phyloP scores from a whole-genome alignment of 2,329 filamentous ascomycete species.

The Sporothrix humicola region DNA sequence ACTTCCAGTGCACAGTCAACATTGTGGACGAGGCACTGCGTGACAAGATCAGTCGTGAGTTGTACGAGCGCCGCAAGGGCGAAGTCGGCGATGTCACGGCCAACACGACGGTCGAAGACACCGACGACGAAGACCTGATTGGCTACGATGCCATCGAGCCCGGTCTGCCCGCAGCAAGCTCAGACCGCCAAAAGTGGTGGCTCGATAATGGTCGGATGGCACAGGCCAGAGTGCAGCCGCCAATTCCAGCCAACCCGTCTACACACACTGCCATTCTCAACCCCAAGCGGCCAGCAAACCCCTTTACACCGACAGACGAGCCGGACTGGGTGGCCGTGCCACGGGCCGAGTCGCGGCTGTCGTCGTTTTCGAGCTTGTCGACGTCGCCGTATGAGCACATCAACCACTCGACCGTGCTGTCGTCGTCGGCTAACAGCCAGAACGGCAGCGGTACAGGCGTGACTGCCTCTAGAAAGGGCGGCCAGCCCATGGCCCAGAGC shows the following conservation, averaged over 20 bases:
- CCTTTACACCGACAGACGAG: conserved; percentile 75
- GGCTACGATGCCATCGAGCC: conserved; percentile 84
- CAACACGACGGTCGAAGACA: conserved; percentile 60
- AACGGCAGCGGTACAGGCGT: conserved; percentile 10
- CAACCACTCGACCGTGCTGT: conserved; percentile 55
- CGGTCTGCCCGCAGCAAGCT: conserved; percentile 71
- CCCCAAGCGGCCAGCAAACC: conserved; percentile 76
- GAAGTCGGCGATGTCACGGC: conserved; percentile 70
- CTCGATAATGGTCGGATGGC: conserved; percentile 74
- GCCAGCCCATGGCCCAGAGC: conserved; percentile 15
- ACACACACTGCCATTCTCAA: conserved; percentile 68
- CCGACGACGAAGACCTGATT: conserved; percentile 79
- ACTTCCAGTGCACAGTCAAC: conserved; percentile 82
- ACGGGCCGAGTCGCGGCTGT: conserved; percentile 58
- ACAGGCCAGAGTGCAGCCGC: conserved; percentile 72
- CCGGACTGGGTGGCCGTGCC: conserved; percentile 81
- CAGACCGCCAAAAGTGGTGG: conserved; percentile 74
- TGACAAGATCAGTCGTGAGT: conserved; percentile 71
- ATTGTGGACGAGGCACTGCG: conserved; percentile 78
- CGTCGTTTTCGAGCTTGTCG: conserved; percentile 62
- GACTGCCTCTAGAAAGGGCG: conserved; percentile 51
- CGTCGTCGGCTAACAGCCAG: conserved; percentile 54
- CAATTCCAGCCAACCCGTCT: conserved; percentile 55
- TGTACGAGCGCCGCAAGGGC: conserved; percentile 73
- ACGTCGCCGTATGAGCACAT: conserved; percentile 66